phyloP scores from a whole-genome alignment of 1,284 basidiomycete genomes.

The Ceratobasidium sp. region DNA sequence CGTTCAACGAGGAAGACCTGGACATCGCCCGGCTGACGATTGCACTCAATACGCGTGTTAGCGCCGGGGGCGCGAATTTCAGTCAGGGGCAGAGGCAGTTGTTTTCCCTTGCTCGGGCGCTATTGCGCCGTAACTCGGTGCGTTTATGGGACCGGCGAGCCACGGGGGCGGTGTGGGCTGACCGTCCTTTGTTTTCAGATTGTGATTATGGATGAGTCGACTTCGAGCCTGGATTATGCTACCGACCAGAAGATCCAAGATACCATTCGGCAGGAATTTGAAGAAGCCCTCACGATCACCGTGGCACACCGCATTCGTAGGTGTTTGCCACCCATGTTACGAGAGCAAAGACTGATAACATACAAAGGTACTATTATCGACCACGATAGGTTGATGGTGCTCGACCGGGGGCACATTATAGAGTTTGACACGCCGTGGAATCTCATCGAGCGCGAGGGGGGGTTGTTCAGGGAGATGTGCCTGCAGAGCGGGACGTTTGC shows the following conservation, averaged over 20 bases:
- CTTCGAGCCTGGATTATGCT: slow-evolving; percentile 77
- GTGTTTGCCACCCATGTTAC: slow-evolving; percentile 8
- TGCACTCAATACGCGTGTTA: slow-evolving; percentile 72
- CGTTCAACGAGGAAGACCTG: slow-evolving; percentile 50
- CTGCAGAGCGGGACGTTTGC: slow-evolving; percentile 59
- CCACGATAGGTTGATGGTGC: slow-evolving; percentile 79
- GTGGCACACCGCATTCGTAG: slow-evolving; percentile 47
- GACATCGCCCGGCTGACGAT: slow-evolving; percentile 49
- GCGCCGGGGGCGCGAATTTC: slow-evolving; percentile 71
- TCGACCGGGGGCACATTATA: slow-evolving; percentile 73
- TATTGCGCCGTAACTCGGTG: slow-evolving; percentile 38
- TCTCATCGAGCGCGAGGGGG: slow-evolving; percentile 56
- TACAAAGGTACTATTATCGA: slow-evolving; percentile 42
- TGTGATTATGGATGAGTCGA: slow-evolving; percentile 64
- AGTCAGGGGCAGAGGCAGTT: slow-evolving; percentile 80
- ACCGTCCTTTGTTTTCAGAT: slow-evolving; percentile 11
- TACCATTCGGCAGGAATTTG: slow-evolving; percentile 81
- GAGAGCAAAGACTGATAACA: not conserved
- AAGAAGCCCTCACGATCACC: slow-evolving; percentile 80
- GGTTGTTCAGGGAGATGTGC: slow-evolving; percentile 60
- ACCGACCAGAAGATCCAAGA: slow-evolving; percentile 70
- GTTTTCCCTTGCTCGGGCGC: slow-evolving; percentile 65
- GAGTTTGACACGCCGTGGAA: slow-evolving; percentile 62
- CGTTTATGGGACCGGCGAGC: not conserved
- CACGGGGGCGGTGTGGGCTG: not conserved